These are phyloP conservation scores for Cladosporium oxysporum DNA, from an alignment of 2,329 filamentous ascomycete genomes.

Conservation along the genomic window DNA sequence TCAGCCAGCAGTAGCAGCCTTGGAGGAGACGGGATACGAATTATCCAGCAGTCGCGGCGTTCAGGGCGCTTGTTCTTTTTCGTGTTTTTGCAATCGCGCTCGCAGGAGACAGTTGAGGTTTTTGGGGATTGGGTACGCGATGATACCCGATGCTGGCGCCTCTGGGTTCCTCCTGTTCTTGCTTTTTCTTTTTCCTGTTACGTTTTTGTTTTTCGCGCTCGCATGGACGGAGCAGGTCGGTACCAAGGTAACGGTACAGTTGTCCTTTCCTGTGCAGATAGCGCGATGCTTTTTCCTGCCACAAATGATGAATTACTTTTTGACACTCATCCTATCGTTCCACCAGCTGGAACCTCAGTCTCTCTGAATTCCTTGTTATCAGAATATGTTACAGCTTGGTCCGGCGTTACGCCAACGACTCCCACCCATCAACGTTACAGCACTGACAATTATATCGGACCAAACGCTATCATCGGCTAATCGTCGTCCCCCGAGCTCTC, in stretches of 20 bases:
- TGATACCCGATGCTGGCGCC: constrained; percentile 7
- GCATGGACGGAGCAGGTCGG: not conserved
- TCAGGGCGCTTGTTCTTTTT: not conserved
- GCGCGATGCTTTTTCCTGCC: not conserved
- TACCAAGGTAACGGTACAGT: too few species aligned
- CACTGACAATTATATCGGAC: too few species aligned
- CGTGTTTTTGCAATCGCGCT: not conserved
- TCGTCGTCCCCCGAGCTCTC: too few species aligned
- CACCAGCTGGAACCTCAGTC: too few species aligned
- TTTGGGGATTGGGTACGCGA: constrained; percentile 8
- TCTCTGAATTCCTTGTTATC: too few species aligned
- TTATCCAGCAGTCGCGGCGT: not conserved
- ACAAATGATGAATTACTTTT: not conserved
- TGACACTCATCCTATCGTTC: not conserved
- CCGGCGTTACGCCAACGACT: too few species aligned
- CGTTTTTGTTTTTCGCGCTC: not conserved
- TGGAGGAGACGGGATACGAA: not conserved
- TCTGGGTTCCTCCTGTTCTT: not conserved
- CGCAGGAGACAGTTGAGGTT: constrained; percentile 6
- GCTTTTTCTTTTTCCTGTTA: not conserved
- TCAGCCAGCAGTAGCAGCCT: not conserved
- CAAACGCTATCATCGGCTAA: too few species aligned
- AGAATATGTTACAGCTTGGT: too few species aligned
- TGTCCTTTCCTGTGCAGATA: not conserved
- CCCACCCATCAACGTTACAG: too few species aligned